Conservation (phyloP, 2,329 filamentous ascomycete genomes). For the Metarhizium sp. region DNA sequence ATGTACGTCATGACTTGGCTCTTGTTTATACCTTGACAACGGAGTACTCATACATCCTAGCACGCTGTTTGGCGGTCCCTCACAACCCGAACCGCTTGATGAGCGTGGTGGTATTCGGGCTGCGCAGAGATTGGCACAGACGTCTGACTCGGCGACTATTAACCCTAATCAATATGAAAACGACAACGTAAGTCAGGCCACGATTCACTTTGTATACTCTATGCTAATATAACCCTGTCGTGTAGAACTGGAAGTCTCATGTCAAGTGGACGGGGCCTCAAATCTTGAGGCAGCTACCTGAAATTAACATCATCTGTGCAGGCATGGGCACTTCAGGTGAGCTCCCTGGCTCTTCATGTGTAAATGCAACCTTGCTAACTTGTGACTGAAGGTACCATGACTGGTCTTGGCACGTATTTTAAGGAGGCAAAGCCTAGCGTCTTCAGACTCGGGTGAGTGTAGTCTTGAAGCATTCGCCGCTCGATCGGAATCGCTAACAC, state of each 20-base stretch:
- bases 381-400: constrained; percentile 30
- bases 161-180: constrained; percentile 27
- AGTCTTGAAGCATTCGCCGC: background rate
- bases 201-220: no score
- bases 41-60: constrained; percentile 13
- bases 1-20: constrained; percentile 12
- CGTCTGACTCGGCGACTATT: constrained; percentile 16
- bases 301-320: constrained; percentile 45
- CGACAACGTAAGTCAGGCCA: constrained; percentile 15
- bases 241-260: constrained; percentile 44
- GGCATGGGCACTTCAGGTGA: constrained; percentile 41
- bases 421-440: constrained; percentile 40
- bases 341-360: background rate
- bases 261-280: constrained; percentile 51
- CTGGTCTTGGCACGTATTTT: constrained; percentile 41
- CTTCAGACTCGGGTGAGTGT: constrained; percentile 21
- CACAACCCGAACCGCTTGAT: constrained; percentile 23
- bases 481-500: background rate
- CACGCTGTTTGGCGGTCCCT: constrained; percentile 22
- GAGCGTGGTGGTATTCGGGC: constrained; percentile 21
- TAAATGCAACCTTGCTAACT: background rate
- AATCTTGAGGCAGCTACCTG: constrained; percentile 44
- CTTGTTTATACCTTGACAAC: background rate
- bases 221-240: background rate
- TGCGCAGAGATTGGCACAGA: constrained; percentile 15